Evolutionary conservation across 257 asterid species (phyloP), one percentile per base, ranked within the genome.

Genomic region (Solanum paucissectum): DNA sequence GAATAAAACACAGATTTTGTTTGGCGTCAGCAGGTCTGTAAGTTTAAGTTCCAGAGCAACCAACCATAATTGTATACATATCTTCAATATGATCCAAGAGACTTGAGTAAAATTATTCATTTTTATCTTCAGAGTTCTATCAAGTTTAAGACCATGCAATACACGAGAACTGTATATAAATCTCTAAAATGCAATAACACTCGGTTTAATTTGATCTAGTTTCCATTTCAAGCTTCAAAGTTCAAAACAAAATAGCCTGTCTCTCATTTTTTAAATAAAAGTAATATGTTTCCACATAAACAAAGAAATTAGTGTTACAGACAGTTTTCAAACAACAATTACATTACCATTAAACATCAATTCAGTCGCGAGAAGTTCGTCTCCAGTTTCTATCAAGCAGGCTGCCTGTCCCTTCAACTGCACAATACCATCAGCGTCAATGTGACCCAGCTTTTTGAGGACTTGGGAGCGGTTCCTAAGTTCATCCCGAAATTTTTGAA

Each of bases 341-440:
- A 66, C 85, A 90, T 90, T 73, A 95, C 98, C 98, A 87, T 96
- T 96, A 91, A 96, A 96, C 99, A 97, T 97, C 92, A 97, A 91
- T 89, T 97, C 99, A 18, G 98, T 96, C 66, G 94, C 99, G 84
- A 97, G 98, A 83, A 97, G 98, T 90, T 97, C 99, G 74, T 97
- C 99, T 87, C 99, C 99, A 72, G 99, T 96, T 91, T 97, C 99
- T 89, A 97, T 95, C 90, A 96, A 92, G 94, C 98, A 96, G 91
- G 99, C 99, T 68, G 99, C 99, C 34, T 98, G 94, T 74, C 99
- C 99, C 90, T 97, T 97, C 94, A 96, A 90, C 91, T 93, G 99
- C 86, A 96, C 98, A 55, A 97, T 93, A 21, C 97, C 93, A 88
- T 97, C 99, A 86, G 91, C 86, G 87, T 95, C 99, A 87, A 97